Percentiles rank a stretch among this genome's conserved stretches.
Conservation (phyloP, 768 basidiomycete species). For the Asterophora parasitica region DNA sequence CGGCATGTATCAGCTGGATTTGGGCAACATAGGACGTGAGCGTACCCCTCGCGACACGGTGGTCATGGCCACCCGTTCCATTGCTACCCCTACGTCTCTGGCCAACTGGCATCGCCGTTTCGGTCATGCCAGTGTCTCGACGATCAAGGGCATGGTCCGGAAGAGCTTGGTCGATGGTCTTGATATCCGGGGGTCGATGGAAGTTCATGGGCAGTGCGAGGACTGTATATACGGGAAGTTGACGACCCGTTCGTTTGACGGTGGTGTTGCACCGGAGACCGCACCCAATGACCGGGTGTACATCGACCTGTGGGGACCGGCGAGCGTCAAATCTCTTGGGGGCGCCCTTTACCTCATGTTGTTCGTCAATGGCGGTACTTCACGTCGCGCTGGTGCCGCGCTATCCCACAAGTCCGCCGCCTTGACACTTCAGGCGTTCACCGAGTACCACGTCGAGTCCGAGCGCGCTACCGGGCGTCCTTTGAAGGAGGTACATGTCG, state of each 20-base stretch:
- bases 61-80: no score
- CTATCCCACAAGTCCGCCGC: no score
- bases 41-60: no score
- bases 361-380: no score
- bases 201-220: not conserved
- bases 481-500: no score
- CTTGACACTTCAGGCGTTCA: no score
- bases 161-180: not conserved
- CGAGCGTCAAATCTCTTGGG: not conserved
- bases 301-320: not conserved
- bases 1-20: no score
- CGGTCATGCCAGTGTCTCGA: not conserved
- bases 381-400: no score
- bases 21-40: no score
- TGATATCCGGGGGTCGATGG: not conserved
- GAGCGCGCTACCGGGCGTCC: no score
- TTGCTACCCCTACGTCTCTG: not conserved
- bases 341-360: not conserved
- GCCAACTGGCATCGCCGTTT: not conserved
- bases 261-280: not conserved
- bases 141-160: not conserved
- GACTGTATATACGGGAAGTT: slow-evolving; percentile 1
- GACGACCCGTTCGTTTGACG: not conserved
- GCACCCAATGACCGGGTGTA: not conserved
- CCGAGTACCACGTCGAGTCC: no score